These are phyloP conservation scores for Epichloe hybrida DNA, from an alignment of 2,329 filamentous ascomycete genomes.

Conservation along the genomic window DNA sequence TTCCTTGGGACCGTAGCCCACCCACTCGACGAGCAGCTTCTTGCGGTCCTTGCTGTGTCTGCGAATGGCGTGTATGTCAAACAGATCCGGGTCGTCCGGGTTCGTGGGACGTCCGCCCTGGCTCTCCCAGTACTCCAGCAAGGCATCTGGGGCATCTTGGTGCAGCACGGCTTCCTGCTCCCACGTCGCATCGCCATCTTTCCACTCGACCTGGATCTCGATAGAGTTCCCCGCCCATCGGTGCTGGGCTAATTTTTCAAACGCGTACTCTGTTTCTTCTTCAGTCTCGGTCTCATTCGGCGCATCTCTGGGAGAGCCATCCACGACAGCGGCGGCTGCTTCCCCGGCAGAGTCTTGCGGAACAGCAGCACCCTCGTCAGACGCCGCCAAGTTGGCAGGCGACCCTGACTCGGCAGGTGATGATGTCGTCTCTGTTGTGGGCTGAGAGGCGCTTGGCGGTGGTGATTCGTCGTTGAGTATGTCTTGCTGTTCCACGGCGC, in stretches of 20 bases:
- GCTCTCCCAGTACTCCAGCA: constrained; percentile 21
- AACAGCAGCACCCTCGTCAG: background rate
- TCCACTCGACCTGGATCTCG: constrained; percentile 20
- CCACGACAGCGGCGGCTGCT: background rate
- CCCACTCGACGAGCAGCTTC: constrained; percentile 22
- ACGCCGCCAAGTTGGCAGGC: background rate
- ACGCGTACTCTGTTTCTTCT: constrained; percentile 6
- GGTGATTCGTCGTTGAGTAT: background rate
- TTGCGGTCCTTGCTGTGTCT: constrained; percentile 17
- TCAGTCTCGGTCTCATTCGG: background rate
- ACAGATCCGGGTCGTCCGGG: constrained; percentile 17
- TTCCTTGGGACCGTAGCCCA: constrained; percentile 18
- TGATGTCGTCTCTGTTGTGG: background rate
- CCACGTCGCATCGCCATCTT: constrained; percentile 18
- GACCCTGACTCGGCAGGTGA: background rate
- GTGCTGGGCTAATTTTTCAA: constrained; percentile 13
- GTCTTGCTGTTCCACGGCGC: background rate
- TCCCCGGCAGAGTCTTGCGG: background rate
- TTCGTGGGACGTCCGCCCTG: constrained; percentile 20
- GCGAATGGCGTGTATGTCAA: constrained; percentile 20
- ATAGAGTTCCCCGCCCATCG: constrained; percentile 18
- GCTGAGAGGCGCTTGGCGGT: background rate
- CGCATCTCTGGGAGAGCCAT: background rate
- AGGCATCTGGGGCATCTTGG: constrained; percentile 15
- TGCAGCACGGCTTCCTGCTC: constrained; percentile 21